A percentile compares a stretch with the other conserved stretches of the same genome.
phyloP scores from a whole-genome alignment of 495 filamentous ascomycete genomes.

The Filosporella fistucella region DNA sequence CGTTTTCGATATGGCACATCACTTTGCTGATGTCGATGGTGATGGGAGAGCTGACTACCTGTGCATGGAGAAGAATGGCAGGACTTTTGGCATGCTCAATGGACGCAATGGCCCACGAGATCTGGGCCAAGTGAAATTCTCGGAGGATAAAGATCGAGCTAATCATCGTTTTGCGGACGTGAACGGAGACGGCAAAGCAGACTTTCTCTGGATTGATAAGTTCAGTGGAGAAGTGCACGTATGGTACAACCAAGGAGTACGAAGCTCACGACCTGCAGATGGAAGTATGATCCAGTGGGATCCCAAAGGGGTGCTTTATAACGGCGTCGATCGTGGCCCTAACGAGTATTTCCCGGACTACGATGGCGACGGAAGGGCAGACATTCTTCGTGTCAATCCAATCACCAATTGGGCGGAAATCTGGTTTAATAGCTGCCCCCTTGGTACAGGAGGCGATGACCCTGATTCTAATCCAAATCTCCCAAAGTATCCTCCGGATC shows the following conservation, averaged over 20 bases:
- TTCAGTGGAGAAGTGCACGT: constrained; percentile 16
- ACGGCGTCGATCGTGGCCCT: background rate
- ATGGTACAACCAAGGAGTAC: constrained; percentile 11
- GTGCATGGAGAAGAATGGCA: constrained; percentile 21
- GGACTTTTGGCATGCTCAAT: constrained; percentile 1
- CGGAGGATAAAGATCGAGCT: constrained; percentile 20
- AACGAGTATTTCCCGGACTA: background rate
- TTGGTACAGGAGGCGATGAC: too few species aligned
- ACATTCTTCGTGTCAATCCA: background rate
- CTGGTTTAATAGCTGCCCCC: background rate
- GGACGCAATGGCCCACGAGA: background rate
- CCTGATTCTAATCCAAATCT: too few species aligned
- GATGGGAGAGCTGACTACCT: constrained; percentile 24
- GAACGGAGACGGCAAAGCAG: constrained; percentile 20
- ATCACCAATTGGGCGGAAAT: background rate
- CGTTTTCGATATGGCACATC: background rate
- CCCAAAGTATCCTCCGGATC: too few species aligned
- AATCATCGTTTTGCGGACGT: constrained; percentile 25
- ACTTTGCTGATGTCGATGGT: constrained; percentile 25
- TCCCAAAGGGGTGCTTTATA: background rate
- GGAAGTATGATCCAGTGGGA: background rate
- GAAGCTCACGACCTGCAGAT: background rate
- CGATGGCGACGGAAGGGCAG: background rate
- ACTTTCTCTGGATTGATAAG: constrained; percentile 27
- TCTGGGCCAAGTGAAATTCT: constrained; percentile 19